A percentile compares a stretch with the other conserved stretches of the same genome.
phyloP scores from a whole-genome alignment of 176 grass and related monocot species.

The Dactylis glomerata region DNA sequence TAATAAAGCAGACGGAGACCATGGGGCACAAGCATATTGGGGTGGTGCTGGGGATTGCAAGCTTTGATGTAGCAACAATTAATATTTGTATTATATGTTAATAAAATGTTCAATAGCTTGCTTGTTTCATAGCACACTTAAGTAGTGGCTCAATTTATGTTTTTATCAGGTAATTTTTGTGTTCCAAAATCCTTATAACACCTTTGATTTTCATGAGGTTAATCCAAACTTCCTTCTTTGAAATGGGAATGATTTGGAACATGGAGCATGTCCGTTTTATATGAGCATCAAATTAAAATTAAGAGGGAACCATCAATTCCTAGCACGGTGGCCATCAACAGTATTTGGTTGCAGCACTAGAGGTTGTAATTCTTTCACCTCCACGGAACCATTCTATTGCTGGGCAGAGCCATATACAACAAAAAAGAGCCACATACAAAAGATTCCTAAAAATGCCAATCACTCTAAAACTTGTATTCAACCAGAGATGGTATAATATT shows the following conservation, averaged over 20 bases:
- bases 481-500: no score
- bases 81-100: not conserved
- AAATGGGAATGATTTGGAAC: not conserved
- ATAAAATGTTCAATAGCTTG: not conserved
- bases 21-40: not conserved
- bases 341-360: not conserved
- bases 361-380: no score
- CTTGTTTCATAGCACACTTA: not conserved
- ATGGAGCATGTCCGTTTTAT: not conserved
- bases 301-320: not conserved
- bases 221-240: not conserved
- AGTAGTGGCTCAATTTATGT: not conserved
- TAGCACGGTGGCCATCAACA: not conserved
- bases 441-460: no score
- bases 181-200: not conserved
- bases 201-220: not conserved
- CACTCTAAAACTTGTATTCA: no score
- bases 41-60: not conserved
- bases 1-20: not conserved
- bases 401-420: no score
- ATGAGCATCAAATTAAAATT: not conserved
- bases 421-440: no score
- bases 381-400: no score
- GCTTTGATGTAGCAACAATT: not conserved
- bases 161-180: not conserved